Evolutionary conservation across 352 stramenopile species (phyloP), one percentile per base, ranked within the genome.

Genomic region (Globisporangium radiosum): DNA sequence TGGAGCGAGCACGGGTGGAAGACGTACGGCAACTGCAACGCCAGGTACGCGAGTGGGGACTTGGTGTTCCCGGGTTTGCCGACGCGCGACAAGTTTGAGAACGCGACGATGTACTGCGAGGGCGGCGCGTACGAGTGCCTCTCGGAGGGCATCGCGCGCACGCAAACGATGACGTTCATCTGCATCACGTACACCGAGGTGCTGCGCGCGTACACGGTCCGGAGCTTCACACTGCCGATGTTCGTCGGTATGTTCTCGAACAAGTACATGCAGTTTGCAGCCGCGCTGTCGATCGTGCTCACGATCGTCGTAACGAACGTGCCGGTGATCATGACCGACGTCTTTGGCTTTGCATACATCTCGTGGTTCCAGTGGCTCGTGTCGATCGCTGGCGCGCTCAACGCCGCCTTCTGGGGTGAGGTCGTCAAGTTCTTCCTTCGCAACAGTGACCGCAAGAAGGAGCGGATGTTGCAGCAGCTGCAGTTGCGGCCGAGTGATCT

Each of bases 141-240:
- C 8, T 75, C 72, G 7, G 73, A 75, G 9, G 82, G 80, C 14
- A 62, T 89, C 25, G 72, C 73, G 1, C 82, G 81, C 15, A 65
- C 80, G 10, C 80, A 90, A 63, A 92, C 82, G 0, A 87, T 90
- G 82, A 83, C 79, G 39, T 90, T 92, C 54, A 63, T 88, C 42
- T 70, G 66, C 4, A 60, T 92, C 42, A 71, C 74, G 7, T 87
- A 89, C 57, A 90, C 81, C 17, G 80, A 92, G 44, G 76, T 92
- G 42, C 62, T 92, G 47, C 82, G 82, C 50, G 80, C 82, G 47
- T 92, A 86, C 69, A 90, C 80, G 59, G 70, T 92, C 19, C 80
- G 82, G 9, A 85, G 75, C 60, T 88, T 92, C 56, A 87, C 75
- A 9, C 73, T 83, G 52, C 69, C 76, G 3, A 72, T 90, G 55